Percentiles rank a stretch among this genome's conserved stretches.
Evolutionary conservation across 108 stramenopile species (phyloP).

Genomic region (Schizochytrium sp.): DNA sequence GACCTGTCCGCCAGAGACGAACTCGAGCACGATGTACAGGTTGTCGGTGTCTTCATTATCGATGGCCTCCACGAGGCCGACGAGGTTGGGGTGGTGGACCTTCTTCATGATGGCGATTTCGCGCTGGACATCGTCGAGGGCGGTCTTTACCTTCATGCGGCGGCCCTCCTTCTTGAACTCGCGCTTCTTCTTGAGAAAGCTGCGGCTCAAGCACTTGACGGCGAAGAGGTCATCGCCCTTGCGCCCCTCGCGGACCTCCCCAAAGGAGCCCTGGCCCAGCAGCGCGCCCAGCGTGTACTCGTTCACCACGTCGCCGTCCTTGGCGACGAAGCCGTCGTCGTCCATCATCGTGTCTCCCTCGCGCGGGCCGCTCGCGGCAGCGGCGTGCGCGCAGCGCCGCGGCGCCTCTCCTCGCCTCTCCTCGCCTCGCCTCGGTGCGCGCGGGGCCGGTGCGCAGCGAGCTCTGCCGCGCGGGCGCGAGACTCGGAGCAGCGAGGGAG

Average conservation of each 20-base stretch:
- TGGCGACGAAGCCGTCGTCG: neutral
- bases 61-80: conserved; percentile 56
- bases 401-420: too few species aligned
- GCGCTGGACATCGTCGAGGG: conserved; percentile 46
- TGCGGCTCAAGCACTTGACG: neutral
- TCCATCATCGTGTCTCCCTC: neutral
- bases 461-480: too few species aligned
- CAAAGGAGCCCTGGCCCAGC: neutral
- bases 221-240: neutral
- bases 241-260: neutral
- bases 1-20: conserved; percentile 64
- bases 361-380: too few species aligned
- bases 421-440: too few species aligned
- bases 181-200: neutral
- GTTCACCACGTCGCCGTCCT: neutral
- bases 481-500: too few species aligned
- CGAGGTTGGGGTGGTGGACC: conserved; percentile 64
- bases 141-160: neutral
- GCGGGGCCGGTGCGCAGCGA: too few species aligned
- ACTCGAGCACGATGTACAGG: conserved; percentile 65
- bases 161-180: conserved; percentile 3
- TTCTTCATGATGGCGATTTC: conserved; percentile 66
- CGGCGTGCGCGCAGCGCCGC: too few species aligned
- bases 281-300: neutral
- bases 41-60: conserved; percentile 54